Base-by-base conservation (phyloP, 2,329 filamentous ascomycete species). In the Septoria linicola region DNA sequence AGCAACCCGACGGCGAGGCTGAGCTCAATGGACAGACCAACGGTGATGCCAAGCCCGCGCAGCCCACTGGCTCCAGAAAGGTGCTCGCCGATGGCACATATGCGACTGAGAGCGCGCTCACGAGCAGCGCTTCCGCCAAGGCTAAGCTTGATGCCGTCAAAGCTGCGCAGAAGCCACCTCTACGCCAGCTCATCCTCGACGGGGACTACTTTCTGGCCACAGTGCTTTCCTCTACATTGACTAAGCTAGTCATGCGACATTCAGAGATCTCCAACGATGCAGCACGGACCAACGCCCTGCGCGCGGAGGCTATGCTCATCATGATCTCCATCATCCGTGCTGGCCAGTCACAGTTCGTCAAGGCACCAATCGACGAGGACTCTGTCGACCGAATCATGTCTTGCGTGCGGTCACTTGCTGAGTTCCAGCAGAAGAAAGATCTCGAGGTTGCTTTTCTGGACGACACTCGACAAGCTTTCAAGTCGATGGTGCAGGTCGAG, bases 271-370 rank as follows among this genome's bases (percentile, higher is more conserved):
- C 92, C 1, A 77, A 86, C 19, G 92, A 96, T 63, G 73, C 79
- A 36, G 88, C 88, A 36, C 86, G 93, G 32, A 97, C 92, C 23
- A 99, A 99, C 64, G 91, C 92, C 23, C 80, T 99, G 20, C 87
- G 89, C 42, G 93, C 93, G 3, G 93, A 99, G 72, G 93, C 93
- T 37, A 99, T 99, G 93, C 80, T 99, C 46, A 97, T 99, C 68
- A 96, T 97, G 91, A 96, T 99, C 63, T 97, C 93, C 4, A 95
- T 99, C 61, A 89, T 99, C 60, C 90, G 93, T 42, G 93, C 96
- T 54, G 93, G 93, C 34, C 93, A 99, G 73, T 97, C 92, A n/a
- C 89, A 96, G 59, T 99, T 99, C 62, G 93, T 95, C 67, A 97
- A 97, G 76, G 87, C 89, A 1, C 88, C 90, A 2, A 97, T 99